Evolutionary conservation across 2,329 filamentous ascomycete species (phyloP), one percentile per base, ranked within the genome.

Genomic region (Sporothrix brunneoviolacea): DNA sequence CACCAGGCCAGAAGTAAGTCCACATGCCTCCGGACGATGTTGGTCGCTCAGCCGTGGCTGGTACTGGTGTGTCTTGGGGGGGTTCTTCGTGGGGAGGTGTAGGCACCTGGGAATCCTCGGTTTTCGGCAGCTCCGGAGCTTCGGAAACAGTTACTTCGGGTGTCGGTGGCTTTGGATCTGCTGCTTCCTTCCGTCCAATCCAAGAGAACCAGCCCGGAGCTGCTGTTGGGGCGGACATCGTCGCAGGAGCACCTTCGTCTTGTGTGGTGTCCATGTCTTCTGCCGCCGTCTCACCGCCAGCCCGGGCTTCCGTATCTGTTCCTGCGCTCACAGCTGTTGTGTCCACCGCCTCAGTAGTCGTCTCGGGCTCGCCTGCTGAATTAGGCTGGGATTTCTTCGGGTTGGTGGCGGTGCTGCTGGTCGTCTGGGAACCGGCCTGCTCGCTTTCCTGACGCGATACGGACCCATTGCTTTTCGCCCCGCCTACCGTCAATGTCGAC

Each of bases 1-100:
- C 55, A 4, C 62, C 55, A 3, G 60, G 61, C 70, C 70, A 73
- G 33, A 71, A 66, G 5, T 57, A 57, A 3, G 56, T 48, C 54
- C 50, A 53, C 48, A 53, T 50, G 38, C 54, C n/a, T 16, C 47
- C 56, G 6, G 68, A 49, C 8, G 52, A 45, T 15, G 51, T 35
- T 46, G 27, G 58, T 40, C 21, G 57, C 16, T 53, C 18, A 55
- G 47, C 3, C 47, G 46, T 8, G 51, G 57, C 21, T 55, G 50
- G 27, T 21, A 19, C n/a, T 13, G 40, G 32, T 12, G 27, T 8
- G 8, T 32, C 30, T 57, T 52, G 35, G 32, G 39, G 33, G 36
- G 58, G 8, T 55, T 33, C 58, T 55, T 47, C 50, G 18, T 27
- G 40, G 27, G 35, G n/a, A n/a, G 24, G 33, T 19, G 36, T 33